phyloP scores from a whole-genome alignment of 192 early-diverging fungal species.

The Dispira parvispora region DNA sequence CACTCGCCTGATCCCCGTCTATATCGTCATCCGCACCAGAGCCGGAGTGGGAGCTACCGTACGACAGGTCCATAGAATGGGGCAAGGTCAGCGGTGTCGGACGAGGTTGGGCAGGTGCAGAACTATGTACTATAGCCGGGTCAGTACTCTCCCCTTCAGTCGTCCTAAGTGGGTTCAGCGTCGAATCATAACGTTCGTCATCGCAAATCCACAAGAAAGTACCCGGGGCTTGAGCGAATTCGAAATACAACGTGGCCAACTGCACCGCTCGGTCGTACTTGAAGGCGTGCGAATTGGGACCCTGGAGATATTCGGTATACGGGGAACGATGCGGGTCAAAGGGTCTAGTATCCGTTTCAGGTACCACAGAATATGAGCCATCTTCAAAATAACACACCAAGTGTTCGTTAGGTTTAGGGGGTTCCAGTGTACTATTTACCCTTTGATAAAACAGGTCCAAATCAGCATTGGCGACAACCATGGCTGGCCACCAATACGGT shows the following conservation, averaged over 20 bases:
- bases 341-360: slow-evolving; percentile 19
- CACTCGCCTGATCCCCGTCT: no score
- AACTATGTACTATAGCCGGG: no score
- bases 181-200: slow-evolving; percentile 6
- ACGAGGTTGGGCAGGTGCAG: no score
- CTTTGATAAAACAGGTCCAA: slow-evolving; percentile 26
- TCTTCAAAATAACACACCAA: slow-evolving; percentile 49
- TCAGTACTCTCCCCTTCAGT: no score
- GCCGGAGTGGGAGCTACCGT: no score
- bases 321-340: slow-evolving; percentile 22
- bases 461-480: slow-evolving; percentile 35
- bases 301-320: slow-evolving; percentile 10
- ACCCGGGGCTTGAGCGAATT: slow-evolving; percentile 2
- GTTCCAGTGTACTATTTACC: slow-evolving; percentile 23
- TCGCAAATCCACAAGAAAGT: slow-evolving; percentile 5
- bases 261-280: slow-evolving; percentile 8
- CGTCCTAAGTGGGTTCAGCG: background rate
- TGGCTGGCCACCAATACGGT: slow-evolving; percentile 40
- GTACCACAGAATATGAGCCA: slow-evolving; percentile 27
- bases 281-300: slow-evolving; percentile 3
- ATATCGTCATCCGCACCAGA: no score
- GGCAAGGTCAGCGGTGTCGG: no score
- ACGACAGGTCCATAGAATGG: no score
- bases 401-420: slow-evolving; percentile 31
- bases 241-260: background rate